A percentile compares a stretch with the other conserved stretches of the same genome.
phyloP scores from a whole-genome alignment of 192 early-diverging fungal genomes.

The Backusella westeae region DNA sequence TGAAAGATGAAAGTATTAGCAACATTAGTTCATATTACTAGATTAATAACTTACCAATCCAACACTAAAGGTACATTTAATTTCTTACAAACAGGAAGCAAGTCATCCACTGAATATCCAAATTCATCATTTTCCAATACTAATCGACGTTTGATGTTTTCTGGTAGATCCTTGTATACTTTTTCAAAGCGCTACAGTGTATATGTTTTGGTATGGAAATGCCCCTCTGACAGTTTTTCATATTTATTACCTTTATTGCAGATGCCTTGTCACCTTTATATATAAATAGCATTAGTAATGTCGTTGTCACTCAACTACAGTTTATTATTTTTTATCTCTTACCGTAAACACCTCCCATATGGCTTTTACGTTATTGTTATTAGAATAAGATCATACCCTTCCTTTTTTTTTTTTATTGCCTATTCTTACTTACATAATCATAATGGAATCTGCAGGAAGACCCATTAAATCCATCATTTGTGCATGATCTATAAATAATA shows the following conservation, averaged over 20 bases:
- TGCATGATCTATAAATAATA: slow-evolving; percentile 31
- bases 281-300: background rate
- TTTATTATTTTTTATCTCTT: background rate
- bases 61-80: slow-evolving; percentile 45
- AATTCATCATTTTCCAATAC: slow-evolving; percentile 55
- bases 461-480: slow-evolving; percentile 47
- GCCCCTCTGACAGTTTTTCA: background rate
- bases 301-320: background rate
- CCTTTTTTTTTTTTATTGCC: background rate
- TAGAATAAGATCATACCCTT: background rate
- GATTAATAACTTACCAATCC: slow-evolving; percentile 38
- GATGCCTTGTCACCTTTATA: slow-evolving; percentile 16
- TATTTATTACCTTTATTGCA: slow-evolving; percentile 12
- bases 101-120: slow-evolving; percentile 42
- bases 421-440: slow-evolving; percentile 41
- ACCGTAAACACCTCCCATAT: slow-evolving; percentile 34
- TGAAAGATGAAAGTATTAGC: background rate
- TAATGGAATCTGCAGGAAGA: slow-evolving; percentile 40
- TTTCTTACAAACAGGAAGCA: slow-evolving; percentile 45
- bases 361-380: slow-evolving; percentile 12
- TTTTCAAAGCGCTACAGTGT: slow-evolving; percentile 36
- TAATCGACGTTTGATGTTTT: slow-evolving; percentile 38
- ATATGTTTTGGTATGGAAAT: background rate
- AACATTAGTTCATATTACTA: background rate
- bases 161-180: slow-evolving; percentile 31